A percentile compares a stretch with the other conserved stretches of the same genome.
Evolutionary conservation across 305 asterid genomes (phyloP).

Genomic region (Fraxinus angustifolia): DNA sequence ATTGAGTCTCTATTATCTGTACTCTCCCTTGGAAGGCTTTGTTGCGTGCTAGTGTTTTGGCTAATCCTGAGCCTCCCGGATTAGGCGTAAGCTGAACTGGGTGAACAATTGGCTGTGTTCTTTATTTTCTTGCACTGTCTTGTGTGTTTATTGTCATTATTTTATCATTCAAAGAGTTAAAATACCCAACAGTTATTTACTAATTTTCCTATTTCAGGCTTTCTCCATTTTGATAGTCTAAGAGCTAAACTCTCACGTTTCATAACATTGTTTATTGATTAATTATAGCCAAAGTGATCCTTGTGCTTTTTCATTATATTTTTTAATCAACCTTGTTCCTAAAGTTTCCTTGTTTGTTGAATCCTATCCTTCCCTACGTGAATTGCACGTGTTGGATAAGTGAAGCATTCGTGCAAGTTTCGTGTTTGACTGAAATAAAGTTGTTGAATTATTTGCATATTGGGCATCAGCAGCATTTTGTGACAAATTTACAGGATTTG

Average conservation of each 20-base stretch:
- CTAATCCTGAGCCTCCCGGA: no score
- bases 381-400: background rate
- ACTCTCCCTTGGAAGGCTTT: no score
- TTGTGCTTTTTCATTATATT: background rate
- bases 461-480: slow-evolving; percentile 23
- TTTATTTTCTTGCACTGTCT: no score
- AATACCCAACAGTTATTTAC: background rate
- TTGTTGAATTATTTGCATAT: slow-evolving; percentile 21
- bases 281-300: background rate
- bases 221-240: background rate
- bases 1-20: no score
- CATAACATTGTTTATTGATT: background rate
- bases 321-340: background rate
- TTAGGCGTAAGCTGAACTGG: no score
- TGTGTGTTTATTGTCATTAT: no score
- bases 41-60: no score
- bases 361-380: background rate
- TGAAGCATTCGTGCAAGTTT: background rate
- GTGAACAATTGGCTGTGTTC: no score
- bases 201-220: background rate
- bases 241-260: background rate
- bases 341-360: background rate
- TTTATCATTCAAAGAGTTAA: no score
- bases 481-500: slow-evolving; percentile 38
- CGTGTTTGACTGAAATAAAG: background rate